phyloP scores from a whole-genome alignment of 768 basidiomycete genomes.

The Tulasnella sp. region DNA sequence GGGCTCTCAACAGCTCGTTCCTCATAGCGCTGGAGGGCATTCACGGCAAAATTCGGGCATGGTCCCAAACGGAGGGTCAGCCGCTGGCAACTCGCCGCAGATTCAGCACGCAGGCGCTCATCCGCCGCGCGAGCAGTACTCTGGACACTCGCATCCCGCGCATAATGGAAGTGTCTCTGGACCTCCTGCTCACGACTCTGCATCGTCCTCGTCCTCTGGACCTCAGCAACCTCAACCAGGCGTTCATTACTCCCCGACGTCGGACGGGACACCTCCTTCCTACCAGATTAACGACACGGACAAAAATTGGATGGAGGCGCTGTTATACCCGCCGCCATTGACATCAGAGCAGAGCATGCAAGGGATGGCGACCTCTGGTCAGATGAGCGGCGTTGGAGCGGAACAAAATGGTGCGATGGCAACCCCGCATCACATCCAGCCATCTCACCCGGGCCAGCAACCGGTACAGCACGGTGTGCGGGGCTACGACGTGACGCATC shows the following conservation, averaged over 20 bases:
- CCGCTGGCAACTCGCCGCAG: not conserved
- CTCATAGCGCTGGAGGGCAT: not conserved
- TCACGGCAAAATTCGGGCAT: not conserved
- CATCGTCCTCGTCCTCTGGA: not conserved
- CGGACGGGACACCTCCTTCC: not conserved
- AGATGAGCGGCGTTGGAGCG: not conserved
- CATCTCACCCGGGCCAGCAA: not conserved
- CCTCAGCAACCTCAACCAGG: not conserved
- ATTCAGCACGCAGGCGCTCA: not conserved
- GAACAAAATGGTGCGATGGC: not conserved
- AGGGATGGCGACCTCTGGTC: not conserved
- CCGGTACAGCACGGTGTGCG: not conserved
- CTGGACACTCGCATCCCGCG: not conserved
- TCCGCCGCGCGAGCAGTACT: not conserved
- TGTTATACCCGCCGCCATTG: conserved; percentile 13
- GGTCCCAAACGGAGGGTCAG: not conserved
- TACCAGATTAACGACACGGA: conserved; percentile 7
- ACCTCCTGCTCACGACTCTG: not conserved
- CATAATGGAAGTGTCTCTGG: not conserved
- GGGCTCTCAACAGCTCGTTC: not conserved
- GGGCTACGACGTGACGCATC: not conserved
- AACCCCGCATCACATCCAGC: not conserved
- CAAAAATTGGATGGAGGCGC: not conserved
- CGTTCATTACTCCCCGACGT: conserved; percentile 9
- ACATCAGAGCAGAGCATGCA: no score